A percentile compares a stretch with the other conserved stretches of the same genome.
Conservation (phyloP, 2,329 filamentous ascomycete species). For the Penicillium olsonii region DNA sequence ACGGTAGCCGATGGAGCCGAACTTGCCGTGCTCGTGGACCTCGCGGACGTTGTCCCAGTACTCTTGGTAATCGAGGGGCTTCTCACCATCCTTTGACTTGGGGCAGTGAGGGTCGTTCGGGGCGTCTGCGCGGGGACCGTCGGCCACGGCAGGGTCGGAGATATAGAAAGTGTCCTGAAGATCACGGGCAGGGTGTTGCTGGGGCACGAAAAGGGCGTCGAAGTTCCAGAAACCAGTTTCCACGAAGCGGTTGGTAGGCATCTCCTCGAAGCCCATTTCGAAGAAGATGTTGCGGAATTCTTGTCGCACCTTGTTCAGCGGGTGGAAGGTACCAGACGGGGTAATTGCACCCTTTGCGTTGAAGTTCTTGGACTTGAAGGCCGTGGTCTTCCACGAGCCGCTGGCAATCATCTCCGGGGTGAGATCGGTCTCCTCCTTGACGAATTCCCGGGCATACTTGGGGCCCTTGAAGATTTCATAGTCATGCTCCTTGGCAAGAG, state of each 20-base stretch:
- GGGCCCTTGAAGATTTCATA: constrained; percentile 83
- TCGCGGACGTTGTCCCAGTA: constrained; percentile 87
- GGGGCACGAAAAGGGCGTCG: constrained; percentile 92
- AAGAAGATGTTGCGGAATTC: constrained; percentile 99
- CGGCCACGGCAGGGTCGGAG: constrained; percentile 78
- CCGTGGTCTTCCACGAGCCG: constrained; percentile 88
- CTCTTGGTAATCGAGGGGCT: constrained; percentile 68
- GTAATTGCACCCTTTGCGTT: constrained; percentile 63
- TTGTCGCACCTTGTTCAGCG: constrained; percentile 86
- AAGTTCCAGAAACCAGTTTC: constrained; percentile 99
- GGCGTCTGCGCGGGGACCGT: constrained; percentile 63
- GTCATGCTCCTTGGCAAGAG: constrained; percentile 77
- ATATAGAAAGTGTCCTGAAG: constrained; percentile 99
- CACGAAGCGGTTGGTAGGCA: constrained; percentile 91
- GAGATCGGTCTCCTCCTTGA: constrained; percentile 91
- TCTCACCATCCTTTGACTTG: constrained; percentile 35
- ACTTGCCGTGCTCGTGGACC: constrained; percentile 89
- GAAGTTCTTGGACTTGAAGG: constrained; percentile 84
- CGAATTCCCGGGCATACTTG: constrained; percentile 85
- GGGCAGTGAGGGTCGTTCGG: constrained; percentile 39
- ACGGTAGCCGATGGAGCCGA: constrained; percentile 92
- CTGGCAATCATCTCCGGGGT: constrained; percentile 86
- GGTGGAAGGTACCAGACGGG: constrained; percentile 53
- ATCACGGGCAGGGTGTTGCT: constrained; percentile 96
- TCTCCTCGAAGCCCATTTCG: constrained; percentile 97